Conservation (phyloP, 2,329 filamentous ascomycete species). For the Lasiodiplodia citricola region DNA sequence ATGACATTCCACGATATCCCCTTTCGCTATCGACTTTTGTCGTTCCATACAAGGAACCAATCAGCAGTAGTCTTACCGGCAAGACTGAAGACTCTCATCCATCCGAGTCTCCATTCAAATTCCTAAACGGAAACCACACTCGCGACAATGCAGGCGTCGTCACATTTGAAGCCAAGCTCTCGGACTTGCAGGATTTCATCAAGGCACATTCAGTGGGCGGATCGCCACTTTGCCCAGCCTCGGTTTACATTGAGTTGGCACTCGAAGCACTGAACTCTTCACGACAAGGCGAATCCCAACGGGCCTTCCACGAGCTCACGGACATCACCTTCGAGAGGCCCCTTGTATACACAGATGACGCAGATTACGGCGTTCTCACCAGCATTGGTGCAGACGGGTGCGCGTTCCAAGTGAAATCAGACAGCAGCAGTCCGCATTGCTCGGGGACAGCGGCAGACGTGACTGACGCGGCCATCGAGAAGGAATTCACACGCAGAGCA, state of each 20-base stretch:
- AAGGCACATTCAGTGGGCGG: constrained; percentile 26
- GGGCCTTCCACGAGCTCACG: neutral
- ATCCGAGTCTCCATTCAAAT: neutral
- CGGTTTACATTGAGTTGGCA: constrained; percentile 22
- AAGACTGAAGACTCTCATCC: neutral
- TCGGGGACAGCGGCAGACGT: neutral
- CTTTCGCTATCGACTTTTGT: constrained; percentile 3
- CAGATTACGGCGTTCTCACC: neutral
- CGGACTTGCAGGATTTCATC: constrained; percentile 13
- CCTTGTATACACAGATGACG: constrained; percentile 11
- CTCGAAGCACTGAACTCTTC: neutral
- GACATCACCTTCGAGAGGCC: constrained; percentile 23
- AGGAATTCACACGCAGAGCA: neutral
- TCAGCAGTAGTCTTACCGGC: too few relatives aligned
- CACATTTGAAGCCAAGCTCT: constrained; percentile 5
- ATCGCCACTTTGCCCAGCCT: constrained; percentile 22
- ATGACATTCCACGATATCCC: constrained; percentile 18
- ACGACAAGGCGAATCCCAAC: neutral
- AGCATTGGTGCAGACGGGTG: neutral
- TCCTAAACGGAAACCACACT: neutral
- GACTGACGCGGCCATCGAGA: neutral
- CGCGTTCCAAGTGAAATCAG: constrained; percentile 14
- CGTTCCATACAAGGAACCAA: constrained; percentile 10
- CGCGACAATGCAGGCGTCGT: too few relatives aligned
- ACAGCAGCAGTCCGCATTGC: constrained; percentile 10